These are phyloP conservation scores for Elaeis guineensis DNA, from an alignment of 176 grass and related monocot genomes.

Conservation along the genomic window DNA sequence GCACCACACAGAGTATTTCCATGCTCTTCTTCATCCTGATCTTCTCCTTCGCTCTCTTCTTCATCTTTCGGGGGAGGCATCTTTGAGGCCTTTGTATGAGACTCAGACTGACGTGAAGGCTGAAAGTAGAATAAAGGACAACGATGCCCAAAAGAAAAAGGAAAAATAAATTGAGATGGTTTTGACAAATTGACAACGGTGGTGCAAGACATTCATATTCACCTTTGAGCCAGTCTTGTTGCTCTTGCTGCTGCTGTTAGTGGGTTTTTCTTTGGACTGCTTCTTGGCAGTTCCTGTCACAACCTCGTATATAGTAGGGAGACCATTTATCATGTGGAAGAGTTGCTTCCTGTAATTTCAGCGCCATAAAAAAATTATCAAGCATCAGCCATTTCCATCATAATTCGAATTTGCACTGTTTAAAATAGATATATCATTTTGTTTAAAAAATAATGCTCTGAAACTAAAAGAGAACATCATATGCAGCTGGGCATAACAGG, in stretches of 20 bases:
- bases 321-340: slow-evolving; percentile 66
- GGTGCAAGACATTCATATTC: background rate
- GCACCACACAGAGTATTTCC: slow-evolving; percentile 24
- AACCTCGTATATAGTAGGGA: slow-evolving; percentile 80
- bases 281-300: slow-evolving; percentile 62
- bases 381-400: background rate
- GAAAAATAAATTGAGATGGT: too few species aligned
- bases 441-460: too few species aligned
- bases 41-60: slow-evolving; percentile 57
- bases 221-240: slow-evolving; percentile 50
- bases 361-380: slow-evolving; percentile 9
- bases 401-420: too few species aligned
- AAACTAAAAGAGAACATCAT: too few species aligned
- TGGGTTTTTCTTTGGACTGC: slow-evolving; percentile 36
- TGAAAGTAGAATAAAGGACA: background rate
- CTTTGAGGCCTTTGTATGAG: slow-evolving; percentile 48
- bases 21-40: slow-evolving; percentile 25
- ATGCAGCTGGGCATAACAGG: too few species aligned
- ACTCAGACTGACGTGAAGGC: slow-evolving; percentile 35
- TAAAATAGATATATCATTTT: too few species aligned
- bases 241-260: slow-evolving; percentile 58
- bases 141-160: too few species aligned
- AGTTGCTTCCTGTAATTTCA: slow-evolving; percentile 65
- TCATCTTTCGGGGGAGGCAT: slow-evolving; percentile 48
- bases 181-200: too few species aligned